Base-by-base conservation (phyloP, 2,329 filamentous ascomycete species). In the Microdochium paspali region DNA sequence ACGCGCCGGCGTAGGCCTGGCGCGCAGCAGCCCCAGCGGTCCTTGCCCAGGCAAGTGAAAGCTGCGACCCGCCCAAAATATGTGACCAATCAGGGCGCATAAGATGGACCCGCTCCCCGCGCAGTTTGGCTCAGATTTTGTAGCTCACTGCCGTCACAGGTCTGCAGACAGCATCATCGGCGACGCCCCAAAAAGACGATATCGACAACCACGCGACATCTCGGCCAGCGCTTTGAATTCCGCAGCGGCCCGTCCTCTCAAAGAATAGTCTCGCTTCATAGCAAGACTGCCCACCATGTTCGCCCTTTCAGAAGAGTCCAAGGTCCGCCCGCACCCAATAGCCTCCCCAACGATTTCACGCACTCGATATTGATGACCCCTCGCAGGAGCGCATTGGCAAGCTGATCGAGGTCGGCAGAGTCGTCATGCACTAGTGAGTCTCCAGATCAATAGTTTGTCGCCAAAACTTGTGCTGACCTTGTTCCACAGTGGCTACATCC, bases 371-470 rank as follows among this genome's bases (percentile, higher is more conserved):
- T 31, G 44, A 12, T 49, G 47, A 62, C 44, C 46, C 25, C 31
- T 24, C 46, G 56, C 60, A 96, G 91, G 93, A 98, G 84, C 90
- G 93, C 77, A 95, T 98, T 71, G 84, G 87, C 63, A 91, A 90
- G 77, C 79, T 97, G 73, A 93, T 98, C 67, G 93, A 97, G 70
- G 74, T 96, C 66, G 93, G 90, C 53, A 83, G 90, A 62, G 84
- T 96, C 61, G 90, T 87, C 50, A 86, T 98, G 63, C 93, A 98
- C 74, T 98, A 97, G 89, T 94, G 80, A 56, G 85, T 64, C 9
- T 23, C n/a, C 13, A 25, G 6, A 24, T 10, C 20, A 1, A 24
- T 45, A 44, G 6, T 45, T 20, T 20, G 4, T 24, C 20, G n/a
- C n/a, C n/a, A n/a, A n/a, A 15, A 7, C 24, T 5, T 7, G 43